A percentile compares a stretch with the other conserved stretches of the same genome.
These are phyloP conservation scores for Pythium aquatile DNA, from an alignment of 352 stramenopile species.

Conservation along the genomic window DNA sequence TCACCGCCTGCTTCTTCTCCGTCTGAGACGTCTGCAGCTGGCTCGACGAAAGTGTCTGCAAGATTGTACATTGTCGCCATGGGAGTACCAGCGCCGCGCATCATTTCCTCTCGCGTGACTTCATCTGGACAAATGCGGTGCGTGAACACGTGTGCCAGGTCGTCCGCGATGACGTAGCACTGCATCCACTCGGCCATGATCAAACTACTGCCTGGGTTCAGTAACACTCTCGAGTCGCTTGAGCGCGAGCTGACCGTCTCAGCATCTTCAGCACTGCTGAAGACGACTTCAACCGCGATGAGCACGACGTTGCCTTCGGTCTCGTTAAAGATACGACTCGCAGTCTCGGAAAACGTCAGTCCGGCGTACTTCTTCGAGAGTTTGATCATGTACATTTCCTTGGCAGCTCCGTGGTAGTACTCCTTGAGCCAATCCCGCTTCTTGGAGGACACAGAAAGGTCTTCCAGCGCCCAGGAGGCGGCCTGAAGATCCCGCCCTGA, in stretches of 20 bases:
- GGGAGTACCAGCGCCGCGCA: slow-evolving; percentile 28
- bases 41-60: slow-evolving; percentile 55
- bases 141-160: slow-evolving; percentile 59
- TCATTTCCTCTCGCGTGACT: slow-evolving; percentile 41
- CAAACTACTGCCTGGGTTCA: slow-evolving; percentile 75
- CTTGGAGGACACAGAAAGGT: slow-evolving; percentile 5
- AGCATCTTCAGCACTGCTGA: slow-evolving; percentile 40
- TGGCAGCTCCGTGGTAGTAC: slow-evolving; percentile 75
- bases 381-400: slow-evolving; percentile 85
- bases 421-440: slow-evolving; percentile 54
- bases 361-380: slow-evolving; percentile 76
- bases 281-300: slow-evolving; percentile 76
- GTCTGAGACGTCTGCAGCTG: slow-evolving; percentile 5
- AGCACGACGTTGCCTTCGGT: slow-evolving; percentile 68
- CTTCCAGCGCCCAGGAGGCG: slow-evolving; percentile 6
- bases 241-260: slow-evolving; percentile 18
- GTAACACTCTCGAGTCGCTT: slow-evolving; percentile 61
- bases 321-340: slow-evolving; percentile 60
- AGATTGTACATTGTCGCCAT: slow-evolving; percentile 44
- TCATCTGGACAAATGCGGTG: slow-evolving; percentile 54
- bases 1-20: slow-evolving; percentile 26
- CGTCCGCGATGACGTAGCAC: slow-evolving; percentile 86
- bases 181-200: slow-evolving; percentile 78
- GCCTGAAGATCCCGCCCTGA: slow-evolving; percentile 14
- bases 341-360: slow-evolving; percentile 64